Evolutionary conservation across 1,284 basidiomycete species (phyloP).

Genomic region (Volvariella surrecta): DNA sequence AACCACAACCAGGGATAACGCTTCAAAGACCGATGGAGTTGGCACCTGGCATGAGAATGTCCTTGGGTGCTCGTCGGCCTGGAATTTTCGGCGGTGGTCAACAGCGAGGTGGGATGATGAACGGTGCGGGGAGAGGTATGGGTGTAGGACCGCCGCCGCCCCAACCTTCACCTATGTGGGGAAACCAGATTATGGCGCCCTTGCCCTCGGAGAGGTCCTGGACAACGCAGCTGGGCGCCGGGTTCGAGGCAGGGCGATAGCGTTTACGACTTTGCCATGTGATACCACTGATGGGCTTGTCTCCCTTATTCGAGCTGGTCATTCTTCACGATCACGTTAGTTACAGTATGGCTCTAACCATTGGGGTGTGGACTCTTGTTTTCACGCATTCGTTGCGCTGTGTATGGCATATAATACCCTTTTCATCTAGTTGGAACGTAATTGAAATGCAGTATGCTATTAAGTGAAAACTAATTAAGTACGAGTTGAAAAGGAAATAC

Average conservation of each 20-base stretch:
- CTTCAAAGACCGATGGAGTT: conserved; percentile 40
- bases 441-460: too few species aligned
- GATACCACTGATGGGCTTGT: too few species aligned
- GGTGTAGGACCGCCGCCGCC: conserved; percentile 16
- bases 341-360: too few species aligned
- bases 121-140: conserved; percentile 27
- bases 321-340: too few species aligned
- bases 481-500: conserved; percentile 6
- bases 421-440: too few species aligned
- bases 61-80: conserved; percentile 35
- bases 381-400: too few species aligned
- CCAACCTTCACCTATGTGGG: conserved; percentile 19
- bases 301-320: too few species aligned
- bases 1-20: conserved; percentile 9
- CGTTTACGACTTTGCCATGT: too few species aligned
- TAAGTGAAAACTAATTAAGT: neutral
- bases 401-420: too few species aligned
- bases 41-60: conserved; percentile 37
- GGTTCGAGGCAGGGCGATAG: too few species aligned
- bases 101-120: conserved; percentile 24
- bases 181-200: conserved; percentile 14
- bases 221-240: neutral
- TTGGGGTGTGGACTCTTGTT: too few species aligned
- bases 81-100: conserved; percentile 33
- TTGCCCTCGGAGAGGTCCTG: conserved; percentile 12